These are phyloP conservation scores for Pseudocercospora pini-densiflorae DNA, from an alignment of 2,329 filamentous ascomycete species.

Conservation along the genomic window DNA sequence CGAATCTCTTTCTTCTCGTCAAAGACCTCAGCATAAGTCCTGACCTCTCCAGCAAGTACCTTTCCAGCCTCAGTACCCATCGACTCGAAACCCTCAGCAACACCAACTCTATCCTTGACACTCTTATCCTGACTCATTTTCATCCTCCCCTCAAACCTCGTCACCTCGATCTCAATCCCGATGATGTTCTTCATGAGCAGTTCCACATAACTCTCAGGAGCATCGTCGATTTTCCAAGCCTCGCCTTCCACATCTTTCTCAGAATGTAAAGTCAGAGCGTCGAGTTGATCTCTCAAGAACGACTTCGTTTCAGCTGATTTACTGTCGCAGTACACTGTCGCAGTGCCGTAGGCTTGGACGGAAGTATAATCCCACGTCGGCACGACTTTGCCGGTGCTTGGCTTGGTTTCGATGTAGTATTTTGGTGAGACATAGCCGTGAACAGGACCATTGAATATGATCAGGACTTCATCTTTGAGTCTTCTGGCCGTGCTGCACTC, in stretches of 20 bases:
- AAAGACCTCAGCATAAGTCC: not conserved
- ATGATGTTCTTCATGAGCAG: constrained; percentile 42
- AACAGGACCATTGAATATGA: constrained; percentile 63
- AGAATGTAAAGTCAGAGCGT: constrained; percentile 56
- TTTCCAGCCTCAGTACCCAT: constrained; percentile 45
- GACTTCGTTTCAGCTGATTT: constrained; percentile 49
- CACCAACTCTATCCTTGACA: constrained; percentile 59
- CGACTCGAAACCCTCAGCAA: constrained; percentile 60
- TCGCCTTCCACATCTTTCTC: constrained; percentile 56
- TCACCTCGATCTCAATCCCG: constrained; percentile 61
- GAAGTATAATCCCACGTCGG: constrained; percentile 74
- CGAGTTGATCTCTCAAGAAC: constrained; percentile 59
- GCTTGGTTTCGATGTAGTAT: constrained; percentile 70
- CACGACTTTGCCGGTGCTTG: constrained; percentile 64
- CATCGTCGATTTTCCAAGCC: constrained; percentile 63
- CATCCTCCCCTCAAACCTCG: constrained; percentile 63
- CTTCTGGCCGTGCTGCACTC: not conserved
- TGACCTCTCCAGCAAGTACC: constrained; percentile 17
- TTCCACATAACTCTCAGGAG: constrained; percentile 60
- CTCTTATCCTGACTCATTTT: constrained; percentile 69
- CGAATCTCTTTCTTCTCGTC: not conserved
- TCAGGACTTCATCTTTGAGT: constrained; percentile 61
- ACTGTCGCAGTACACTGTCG: constrained; percentile 59
- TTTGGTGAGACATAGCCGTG: constrained; percentile 72
- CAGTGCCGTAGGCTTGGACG: constrained; percentile 65